Conservation (phyloP, 2,329 filamentous ascomycete genomes). For the Polychaeton citri region DNA sequence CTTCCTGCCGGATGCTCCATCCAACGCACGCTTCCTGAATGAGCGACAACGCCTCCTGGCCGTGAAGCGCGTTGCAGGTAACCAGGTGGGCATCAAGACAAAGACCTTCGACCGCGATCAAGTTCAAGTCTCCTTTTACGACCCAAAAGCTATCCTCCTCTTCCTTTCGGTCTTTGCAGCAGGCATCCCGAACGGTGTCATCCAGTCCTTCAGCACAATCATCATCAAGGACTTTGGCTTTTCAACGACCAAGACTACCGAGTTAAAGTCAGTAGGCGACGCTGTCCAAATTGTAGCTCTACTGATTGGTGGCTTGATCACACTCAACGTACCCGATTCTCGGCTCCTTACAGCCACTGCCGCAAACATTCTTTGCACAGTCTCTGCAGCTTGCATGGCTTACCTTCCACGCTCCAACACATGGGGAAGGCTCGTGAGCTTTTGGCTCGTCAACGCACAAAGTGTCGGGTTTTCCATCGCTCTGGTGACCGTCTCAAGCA, state of each 20-base stretch:
- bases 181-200: slow-evolving; percentile 40
- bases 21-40: slow-evolving; percentile 42
- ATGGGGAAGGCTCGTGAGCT: slow-evolving; percentile 23
- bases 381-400: slow-evolving; percentile 22
- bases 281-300: slow-evolving; percentile 27
- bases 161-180: slow-evolving; percentile 32
- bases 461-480: slow-evolving; percentile 25
- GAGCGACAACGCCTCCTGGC: slow-evolving; percentile 43
- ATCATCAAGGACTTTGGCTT: slow-evolving; percentile 46
- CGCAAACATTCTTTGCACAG: slow-evolving; percentile 23
- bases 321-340: slow-evolving; percentile 21
- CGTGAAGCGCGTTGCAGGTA: slow-evolving; percentile 35
- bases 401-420: slow-evolving; percentile 22
- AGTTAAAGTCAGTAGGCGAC: slow-evolving; percentile 25
- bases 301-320: slow-evolving; percentile 22
- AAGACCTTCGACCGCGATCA: slow-evolving; percentile 36
- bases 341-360: slow-evolving; percentile 11
- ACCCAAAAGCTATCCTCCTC: slow-evolving; percentile 44
- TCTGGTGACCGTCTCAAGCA: slow-evolving; percentile 22
- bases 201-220: slow-evolving; percentile 43
- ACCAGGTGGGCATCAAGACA: slow-evolving; percentile 25
- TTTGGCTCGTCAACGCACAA: slow-evolving; percentile 27
- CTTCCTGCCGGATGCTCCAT: slow-evolving; percentile 50
- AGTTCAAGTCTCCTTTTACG: slow-evolving; percentile 38
- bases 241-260: slow-evolving; percentile 20